phyloP scores from a whole-genome alignment of 148 eudicot species.

The Bassia scoparia region DNA sequence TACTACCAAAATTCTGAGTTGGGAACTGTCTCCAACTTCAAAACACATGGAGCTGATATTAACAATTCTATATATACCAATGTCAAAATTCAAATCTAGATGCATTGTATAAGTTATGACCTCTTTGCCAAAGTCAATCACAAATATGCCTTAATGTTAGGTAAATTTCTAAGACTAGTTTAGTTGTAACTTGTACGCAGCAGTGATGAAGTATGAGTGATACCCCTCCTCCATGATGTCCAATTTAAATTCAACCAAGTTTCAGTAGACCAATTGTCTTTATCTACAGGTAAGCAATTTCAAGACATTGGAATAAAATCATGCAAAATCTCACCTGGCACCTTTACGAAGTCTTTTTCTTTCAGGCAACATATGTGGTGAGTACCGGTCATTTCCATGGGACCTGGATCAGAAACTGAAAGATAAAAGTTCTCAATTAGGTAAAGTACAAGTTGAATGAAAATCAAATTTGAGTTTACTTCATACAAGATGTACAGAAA shows the following conservation, averaged over 20 bases:
- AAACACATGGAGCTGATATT: neutral
- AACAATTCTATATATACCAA: neutral
- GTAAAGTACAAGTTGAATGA: neutral
- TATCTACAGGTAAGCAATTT: neutral
- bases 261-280: neutral
- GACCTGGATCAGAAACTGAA: conserved; percentile 98
- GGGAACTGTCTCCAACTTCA: conserved; percentile 5
- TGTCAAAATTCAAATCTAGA: neutral
- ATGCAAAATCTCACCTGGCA: conserved; percentile 63
- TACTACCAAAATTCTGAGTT: neutral
- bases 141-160: neutral
- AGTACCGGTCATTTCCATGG: conserved; percentile 93
- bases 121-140: too few relatives aligned
- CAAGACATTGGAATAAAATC: neutral
- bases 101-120: too few relatives aligned
- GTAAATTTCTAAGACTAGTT: neutral
- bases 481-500: neutral
- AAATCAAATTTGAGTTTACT: neutral
- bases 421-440: conserved; percentile 23
- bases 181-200: neutral
- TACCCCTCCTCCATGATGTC: neutral
- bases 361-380: conserved; percentile 85
- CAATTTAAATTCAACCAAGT: neutral
- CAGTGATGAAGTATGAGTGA: neutral
- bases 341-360: conserved; percentile 86